Percentiles rank a stretch among this genome's conserved stretches.
Evolutionary conservation across 352 stramenopile species (phyloP).

Genomic region (Phytopythium cucurbitacearum): DNA sequence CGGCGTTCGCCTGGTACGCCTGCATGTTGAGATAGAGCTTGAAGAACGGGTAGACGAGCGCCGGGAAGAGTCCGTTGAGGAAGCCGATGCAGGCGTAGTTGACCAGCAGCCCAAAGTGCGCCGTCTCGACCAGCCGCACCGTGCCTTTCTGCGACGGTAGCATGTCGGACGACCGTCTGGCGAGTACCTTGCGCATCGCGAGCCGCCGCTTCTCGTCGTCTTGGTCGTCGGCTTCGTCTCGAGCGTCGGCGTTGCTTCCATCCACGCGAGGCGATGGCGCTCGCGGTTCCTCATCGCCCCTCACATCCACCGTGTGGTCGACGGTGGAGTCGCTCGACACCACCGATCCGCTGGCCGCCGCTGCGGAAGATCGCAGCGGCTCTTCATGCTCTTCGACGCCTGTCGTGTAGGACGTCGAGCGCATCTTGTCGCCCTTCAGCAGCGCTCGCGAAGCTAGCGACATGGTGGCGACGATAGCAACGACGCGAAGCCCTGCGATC

Average conservation of each 20-base stretch:
- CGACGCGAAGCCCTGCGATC: too few species aligned
- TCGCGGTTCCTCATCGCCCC: too few species aligned
- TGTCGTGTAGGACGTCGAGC: slow-evolving; percentile 1
- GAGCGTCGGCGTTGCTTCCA: background rate
- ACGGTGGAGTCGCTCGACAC: background rate
- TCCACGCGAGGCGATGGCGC: too few species aligned
- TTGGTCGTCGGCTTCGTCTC: slow-evolving; percentile 14
- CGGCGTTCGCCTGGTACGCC: slow-evolving; percentile 55
- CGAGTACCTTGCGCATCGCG: slow-evolving; percentile 31
- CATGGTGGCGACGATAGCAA: background rate
- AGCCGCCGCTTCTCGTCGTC: slow-evolving; percentile 12
- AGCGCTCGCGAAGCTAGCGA: slow-evolving; percentile 3
- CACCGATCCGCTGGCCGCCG: too few species aligned
- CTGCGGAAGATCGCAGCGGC: too few species aligned
- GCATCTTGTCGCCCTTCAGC: background rate
- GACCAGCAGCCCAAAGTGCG: slow-evolving; percentile 53
- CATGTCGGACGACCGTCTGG: slow-evolving; percentile 30
- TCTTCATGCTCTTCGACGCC: background rate
- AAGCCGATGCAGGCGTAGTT: slow-evolving; percentile 77
- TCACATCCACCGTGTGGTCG: too few species aligned
- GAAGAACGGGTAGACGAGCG: slow-evolving; percentile 72
- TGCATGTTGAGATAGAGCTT: slow-evolving; percentile 80
- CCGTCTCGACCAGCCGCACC: slow-evolving; percentile 31
- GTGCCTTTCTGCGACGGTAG: slow-evolving; percentile 32
- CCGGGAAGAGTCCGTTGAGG: slow-evolving; percentile 55